A percentile compares a stretch with the other conserved stretches of the same genome.
phyloP scores from a whole-genome alignment of 1,284 basidiomycete genomes.

The Phellinidium pouzarii region DNA sequence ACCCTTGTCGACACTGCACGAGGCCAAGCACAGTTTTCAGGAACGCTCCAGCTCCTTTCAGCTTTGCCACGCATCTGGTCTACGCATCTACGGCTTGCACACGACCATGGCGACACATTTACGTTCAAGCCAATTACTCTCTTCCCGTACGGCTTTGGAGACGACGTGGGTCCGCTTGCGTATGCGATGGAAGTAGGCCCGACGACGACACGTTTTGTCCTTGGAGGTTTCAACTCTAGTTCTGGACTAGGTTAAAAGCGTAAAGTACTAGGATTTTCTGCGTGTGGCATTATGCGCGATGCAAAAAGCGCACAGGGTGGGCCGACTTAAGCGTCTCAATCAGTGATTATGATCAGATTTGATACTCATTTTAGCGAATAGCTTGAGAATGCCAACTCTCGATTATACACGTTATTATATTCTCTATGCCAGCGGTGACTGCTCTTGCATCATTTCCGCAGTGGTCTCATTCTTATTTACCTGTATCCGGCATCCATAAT shows the following conservation, averaged over 20 bases:
- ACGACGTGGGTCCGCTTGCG: slow-evolving; percentile 23
- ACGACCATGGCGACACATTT: slow-evolving; percentile 18
- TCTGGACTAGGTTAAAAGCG: not conserved
- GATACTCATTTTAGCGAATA: too few species aligned
- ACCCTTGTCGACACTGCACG: slow-evolving; percentile 15
- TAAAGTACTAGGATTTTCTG: not conserved
- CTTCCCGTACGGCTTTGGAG: slow-evolving; percentile 25
- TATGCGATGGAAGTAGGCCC: not conserved
- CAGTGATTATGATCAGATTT: too few species aligned
- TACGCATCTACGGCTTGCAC: slow-evolving; percentile 22
- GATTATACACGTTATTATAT: too few species aligned
- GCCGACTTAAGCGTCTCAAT: too few species aligned
- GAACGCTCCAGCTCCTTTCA: slow-evolving; percentile 17
- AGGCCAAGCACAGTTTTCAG: not conserved
- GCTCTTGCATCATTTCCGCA: too few species aligned
- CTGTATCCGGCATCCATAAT: too few species aligned
- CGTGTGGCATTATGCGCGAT: not conserved
- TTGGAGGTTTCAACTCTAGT: too few species aligned
- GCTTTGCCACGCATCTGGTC: slow-evolving; percentile 20
- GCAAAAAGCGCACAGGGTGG: not conserved
- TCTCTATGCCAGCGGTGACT: too few species aligned
- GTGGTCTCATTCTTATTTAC: too few species aligned
- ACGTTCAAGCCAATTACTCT: slow-evolving; percentile 17
- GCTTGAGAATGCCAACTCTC: too few species aligned
- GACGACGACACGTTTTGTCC: not conserved